phyloP scores from a whole-genome alignment of 148 eudicot species.

The Linanthus parryae region DNA sequence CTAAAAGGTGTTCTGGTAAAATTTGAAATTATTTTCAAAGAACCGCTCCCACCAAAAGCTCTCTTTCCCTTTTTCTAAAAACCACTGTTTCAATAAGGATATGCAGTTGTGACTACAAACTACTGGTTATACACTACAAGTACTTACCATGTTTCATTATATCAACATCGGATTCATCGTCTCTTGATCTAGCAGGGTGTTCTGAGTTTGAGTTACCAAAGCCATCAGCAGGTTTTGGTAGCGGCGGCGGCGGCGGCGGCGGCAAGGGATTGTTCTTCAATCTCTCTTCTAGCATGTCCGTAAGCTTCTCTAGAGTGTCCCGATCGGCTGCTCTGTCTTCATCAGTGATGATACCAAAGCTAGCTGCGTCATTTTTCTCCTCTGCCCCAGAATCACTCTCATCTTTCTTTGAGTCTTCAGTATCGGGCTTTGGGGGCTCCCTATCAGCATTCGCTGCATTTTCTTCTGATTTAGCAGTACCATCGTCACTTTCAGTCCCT shows the following conservation, averaged over 20 bases:
- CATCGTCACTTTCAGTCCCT: constrained; percentile 44
- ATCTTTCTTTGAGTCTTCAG: constrained; percentile 53
- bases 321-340: constrained; percentile 77
- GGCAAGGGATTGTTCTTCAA: constrained; percentile 69
- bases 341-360: constrained; percentile 75
- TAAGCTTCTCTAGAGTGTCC: constrained; percentile 65
- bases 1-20: no score
- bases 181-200: constrained; percentile 54
- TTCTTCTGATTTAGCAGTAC: constrained; percentile 46
- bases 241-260: constrained; percentile 58
- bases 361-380: constrained; percentile 44
- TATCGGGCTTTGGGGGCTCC: constrained; percentile 40
- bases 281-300: constrained; percentile 68
- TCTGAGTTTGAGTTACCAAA: constrained; percentile 45
- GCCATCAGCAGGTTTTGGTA: constrained; percentile 35
- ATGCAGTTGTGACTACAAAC: no score
- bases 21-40: no score
- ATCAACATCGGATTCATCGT: constrained; percentile 61
- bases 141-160: constrained; percentile 44
- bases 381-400: constrained; percentile 37
- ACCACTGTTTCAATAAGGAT: no score
- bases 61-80: no score
- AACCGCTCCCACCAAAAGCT: no score
- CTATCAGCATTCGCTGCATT: constrained; percentile 32
- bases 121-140: neutral